A percentile compares a stretch with the other conserved stretches of the same genome.
phyloP scores from a whole-genome alignment of 768 basidiomycete genomes.

The Termitomyces sp. region DNA sequence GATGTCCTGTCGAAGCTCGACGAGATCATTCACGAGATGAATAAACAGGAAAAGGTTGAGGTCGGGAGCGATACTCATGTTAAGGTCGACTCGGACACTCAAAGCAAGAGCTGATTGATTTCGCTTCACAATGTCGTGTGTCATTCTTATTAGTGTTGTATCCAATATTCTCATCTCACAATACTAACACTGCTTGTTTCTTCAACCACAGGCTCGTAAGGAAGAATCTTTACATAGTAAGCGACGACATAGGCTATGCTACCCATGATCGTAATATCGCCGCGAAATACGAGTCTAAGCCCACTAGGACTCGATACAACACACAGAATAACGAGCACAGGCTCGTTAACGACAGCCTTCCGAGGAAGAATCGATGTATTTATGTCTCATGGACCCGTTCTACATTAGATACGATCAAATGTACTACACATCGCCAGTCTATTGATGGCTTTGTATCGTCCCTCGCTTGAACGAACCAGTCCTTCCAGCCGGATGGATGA shows the following conservation, averaged over 20 bases:
- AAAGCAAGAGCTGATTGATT: neutral
- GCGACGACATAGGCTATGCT: neutral
- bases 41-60: constrained; percentile 11
- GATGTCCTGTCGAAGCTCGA: constrained; percentile 55
- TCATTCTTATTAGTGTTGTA: neutral
- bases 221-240: neutral
- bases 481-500: too few relatives aligned
- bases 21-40: constrained; percentile 40
- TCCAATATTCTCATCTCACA: neutral
- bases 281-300: too few relatives aligned
- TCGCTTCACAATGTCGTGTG: neutral
- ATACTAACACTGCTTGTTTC: constrained; percentile 46
- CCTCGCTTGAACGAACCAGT: too few relatives aligned
- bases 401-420: too few relatives aligned
- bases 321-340: too few relatives aligned
- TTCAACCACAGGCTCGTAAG: neutral
- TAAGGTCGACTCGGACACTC: neutral
- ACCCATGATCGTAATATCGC: neutral
- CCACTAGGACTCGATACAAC: too few relatives aligned
- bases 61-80: neutral
- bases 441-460: too few relatives aligned
- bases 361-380: too few relatives aligned
- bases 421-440: too few relatives aligned
- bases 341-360: too few relatives aligned
- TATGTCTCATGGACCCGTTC: too few relatives aligned